Percentiles rank a stretch among this genome's conserved stretches.
Conservation (phyloP, 805 yeast genomes). For the Kodamaea sagamina region DNA sequence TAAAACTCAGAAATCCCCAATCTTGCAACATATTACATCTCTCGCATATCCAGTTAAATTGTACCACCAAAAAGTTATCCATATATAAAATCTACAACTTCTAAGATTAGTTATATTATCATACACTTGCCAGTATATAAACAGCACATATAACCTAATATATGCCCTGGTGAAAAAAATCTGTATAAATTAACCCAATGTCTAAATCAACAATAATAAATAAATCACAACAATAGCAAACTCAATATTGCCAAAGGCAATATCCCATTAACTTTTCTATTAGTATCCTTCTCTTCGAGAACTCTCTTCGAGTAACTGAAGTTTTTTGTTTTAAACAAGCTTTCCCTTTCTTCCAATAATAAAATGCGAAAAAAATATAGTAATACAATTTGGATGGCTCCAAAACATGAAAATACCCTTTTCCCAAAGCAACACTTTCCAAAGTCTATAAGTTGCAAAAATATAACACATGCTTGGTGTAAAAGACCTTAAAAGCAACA, state of each 20-base stretch:
- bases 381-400: conserved; percentile 19
- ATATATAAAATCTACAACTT: no score
- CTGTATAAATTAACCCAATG: conserved; percentile 40
- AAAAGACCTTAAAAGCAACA: conserved; percentile 10
- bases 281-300: conserved; percentile 10
- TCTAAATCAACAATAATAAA: conserved; percentile 38
- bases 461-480: conserved; percentile 6
- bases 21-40: no score
- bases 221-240: conserved; percentile 18
- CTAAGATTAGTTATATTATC: conserved; percentile 16
- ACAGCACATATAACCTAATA: conserved; percentile 10
- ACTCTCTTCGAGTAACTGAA: conserved; percentile 13
- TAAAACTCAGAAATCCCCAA: no score
- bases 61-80: no score
- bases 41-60: no score
- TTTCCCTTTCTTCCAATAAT: conserved; percentile 14
- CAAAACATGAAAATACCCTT: conserved; percentile 19
- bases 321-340: conserved; percentile 13
- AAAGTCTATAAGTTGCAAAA: conserved; percentile 14
- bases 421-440: conserved; percentile 13
- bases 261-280: conserved; percentile 8
- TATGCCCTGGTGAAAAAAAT: conserved; percentile 16
- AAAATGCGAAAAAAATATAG: conserved; percentile 15
- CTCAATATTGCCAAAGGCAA: background rate
- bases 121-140: conserved; percentile 26